phyloP scores from a whole-genome alignment of 495 filamentous ascomycete genomes.

The Beverwykella pulmonaria region DNA sequence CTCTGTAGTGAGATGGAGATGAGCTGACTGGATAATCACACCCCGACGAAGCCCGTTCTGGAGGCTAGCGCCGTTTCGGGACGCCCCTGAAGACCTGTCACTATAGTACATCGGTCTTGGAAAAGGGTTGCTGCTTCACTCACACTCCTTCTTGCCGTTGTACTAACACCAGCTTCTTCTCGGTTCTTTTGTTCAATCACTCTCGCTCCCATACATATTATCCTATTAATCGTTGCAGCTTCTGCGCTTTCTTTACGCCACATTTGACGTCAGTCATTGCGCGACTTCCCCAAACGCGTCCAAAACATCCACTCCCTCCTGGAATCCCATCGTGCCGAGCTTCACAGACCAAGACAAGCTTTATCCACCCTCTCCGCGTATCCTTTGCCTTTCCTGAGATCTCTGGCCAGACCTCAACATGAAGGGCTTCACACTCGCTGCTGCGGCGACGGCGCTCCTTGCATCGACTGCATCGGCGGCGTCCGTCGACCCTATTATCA shows the following conservation, averaged over 20 bases:
- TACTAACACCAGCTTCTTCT: slow-evolving; percentile 3
- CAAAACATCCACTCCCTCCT: neutral
- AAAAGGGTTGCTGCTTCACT: slow-evolving; percentile 7
- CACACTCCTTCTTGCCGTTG: neutral
- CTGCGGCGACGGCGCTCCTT: slow-evolving; percentile 41
- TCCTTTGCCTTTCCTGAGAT: slow-evolving; percentile 23
- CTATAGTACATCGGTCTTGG: neutral
- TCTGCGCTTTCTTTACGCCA: slow-evolving; percentile 15
- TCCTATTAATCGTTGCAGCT: neutral
- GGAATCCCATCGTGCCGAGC: neutral
- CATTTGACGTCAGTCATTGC: neutral
- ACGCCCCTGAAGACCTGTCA: neutral
- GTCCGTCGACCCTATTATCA: slow-evolving; percentile 48
- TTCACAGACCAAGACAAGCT: neutral
- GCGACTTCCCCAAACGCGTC: neutral
- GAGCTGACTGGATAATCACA: neutral
- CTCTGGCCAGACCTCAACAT: slow-evolving; percentile 34
- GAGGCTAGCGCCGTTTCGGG: slow-evolving; percentile 1
- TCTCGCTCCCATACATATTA: slow-evolving; percentile 1
- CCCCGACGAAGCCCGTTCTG: neutral
- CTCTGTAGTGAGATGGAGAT: too few relatives aligned
- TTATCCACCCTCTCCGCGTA: neutral
- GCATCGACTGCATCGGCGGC: slow-evolving; percentile 37
- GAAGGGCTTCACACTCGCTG: slow-evolving; percentile 36
- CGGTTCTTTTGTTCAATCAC: slow-evolving; percentile 8